Evolutionary conservation across 257 asterid genomes (phyloP).

Genomic region (Cordia subcordata): DNA sequence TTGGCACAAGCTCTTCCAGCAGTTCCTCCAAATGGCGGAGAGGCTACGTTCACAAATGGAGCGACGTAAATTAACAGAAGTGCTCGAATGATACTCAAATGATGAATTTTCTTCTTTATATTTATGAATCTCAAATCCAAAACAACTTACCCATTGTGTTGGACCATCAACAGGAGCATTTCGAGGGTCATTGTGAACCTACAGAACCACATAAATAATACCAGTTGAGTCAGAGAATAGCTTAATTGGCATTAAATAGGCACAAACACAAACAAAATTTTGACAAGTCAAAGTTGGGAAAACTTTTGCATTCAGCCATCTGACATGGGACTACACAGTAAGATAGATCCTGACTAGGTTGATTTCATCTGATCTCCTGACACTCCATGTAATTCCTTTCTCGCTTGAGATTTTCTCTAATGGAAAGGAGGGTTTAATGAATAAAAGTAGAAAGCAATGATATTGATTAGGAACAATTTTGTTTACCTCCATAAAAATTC

Average conservation of each 20-base stretch:
- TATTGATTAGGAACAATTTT: background rate
- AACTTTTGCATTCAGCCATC: too few species aligned
- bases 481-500: conserved; percentile 92
- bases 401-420: background rate
- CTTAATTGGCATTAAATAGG: background rate
- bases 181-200: conserved; percentile 92
- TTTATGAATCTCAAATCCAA: background rate
- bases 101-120: background rate
- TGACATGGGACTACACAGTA: too few species aligned
- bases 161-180: conserved; percentile 99
- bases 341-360: too few species aligned
- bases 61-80: conserved; percentile 1
- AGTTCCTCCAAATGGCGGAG: conserved; percentile 93
- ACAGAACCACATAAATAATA: conserved; percentile 10
- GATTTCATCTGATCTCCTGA: background rate
- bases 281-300: too few species aligned
- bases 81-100: background rate
- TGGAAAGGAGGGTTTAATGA: background rate
- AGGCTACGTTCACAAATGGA: conserved; percentile 45
- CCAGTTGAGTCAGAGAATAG: too few species aligned
- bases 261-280: too few species aligned
- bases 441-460: too few species aligned
- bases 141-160: conserved; percentile 85
- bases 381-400: background rate
- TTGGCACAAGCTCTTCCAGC: conserved; percentile 69